Evolutionary conservation across 2,329 filamentous ascomycete species (phyloP).

Genomic region (Hypoxylon sp.): DNA sequence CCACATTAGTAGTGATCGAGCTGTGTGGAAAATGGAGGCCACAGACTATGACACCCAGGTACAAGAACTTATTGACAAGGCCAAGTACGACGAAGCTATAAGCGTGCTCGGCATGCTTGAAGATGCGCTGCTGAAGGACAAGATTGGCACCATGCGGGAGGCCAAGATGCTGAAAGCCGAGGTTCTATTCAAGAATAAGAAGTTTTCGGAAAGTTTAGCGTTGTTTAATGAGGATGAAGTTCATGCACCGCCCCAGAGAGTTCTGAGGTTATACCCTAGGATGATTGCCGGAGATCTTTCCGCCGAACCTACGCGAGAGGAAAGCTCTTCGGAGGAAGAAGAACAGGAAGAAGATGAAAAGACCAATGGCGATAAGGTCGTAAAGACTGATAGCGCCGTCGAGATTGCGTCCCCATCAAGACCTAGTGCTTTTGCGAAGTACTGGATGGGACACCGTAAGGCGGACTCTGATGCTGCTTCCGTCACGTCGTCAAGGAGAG

Average conservation of each 20-base stretch:
- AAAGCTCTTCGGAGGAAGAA: slow-evolving; percentile 63
- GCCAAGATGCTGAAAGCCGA: slow-evolving; percentile 95
- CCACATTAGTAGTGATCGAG: slow-evolving; percentile 89
- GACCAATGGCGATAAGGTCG: slow-evolving; percentile 54
- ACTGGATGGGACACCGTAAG: slow-evolving; percentile 66
- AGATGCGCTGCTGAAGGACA: slow-evolving; percentile 88
- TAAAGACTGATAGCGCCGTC: slow-evolving; percentile 47
- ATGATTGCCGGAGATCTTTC: slow-evolving; percentile 88
- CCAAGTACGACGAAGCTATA: slow-evolving; percentile 89
- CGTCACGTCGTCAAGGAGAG: slow-evolving; percentile 70
- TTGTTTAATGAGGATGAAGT: slow-evolving; percentile 88
- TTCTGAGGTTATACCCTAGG: slow-evolving; percentile 86
- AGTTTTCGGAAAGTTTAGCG: slow-evolving; percentile 88
- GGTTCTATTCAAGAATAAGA: slow-evolving; percentile 82
- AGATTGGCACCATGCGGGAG: slow-evolving; percentile 83
- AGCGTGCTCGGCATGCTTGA: slow-evolving; percentile 91
- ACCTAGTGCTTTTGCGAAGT: slow-evolving; percentile 66
- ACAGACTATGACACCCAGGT: slow-evolving; percentile 93
- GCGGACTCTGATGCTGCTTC: slow-evolving; percentile 70
- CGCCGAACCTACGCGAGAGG: slow-evolving; percentile 62
- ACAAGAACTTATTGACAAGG: slow-evolving; percentile 80
- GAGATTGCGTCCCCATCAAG: slow-evolving; percentile 56
- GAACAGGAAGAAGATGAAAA: slow-evolving; percentile 57
- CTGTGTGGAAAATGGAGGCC: slow-evolving; percentile 96
- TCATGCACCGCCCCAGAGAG: slow-evolving; percentile 88